Evolutionary conservation across 768 basidiomycete species (phyloP), one percentile per base, ranked within the genome.

Genomic region (Boletus reticulatus): DNA sequence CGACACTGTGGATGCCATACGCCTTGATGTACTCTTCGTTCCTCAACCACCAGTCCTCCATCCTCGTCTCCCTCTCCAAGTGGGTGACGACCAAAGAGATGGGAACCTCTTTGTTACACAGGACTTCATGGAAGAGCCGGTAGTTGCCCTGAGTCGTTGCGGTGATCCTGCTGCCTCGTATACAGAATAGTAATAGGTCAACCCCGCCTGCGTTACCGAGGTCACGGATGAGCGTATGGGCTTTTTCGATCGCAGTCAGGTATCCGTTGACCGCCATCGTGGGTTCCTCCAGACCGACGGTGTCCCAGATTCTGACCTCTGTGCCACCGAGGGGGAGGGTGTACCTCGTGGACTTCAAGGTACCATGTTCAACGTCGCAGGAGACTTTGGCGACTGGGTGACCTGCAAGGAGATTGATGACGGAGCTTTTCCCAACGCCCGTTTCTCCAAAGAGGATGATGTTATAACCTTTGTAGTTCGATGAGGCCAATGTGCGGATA

Each of bases 331-430:
- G 13, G 20, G 52, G 13, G 43, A 70, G 53, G n/a, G 37, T 22
- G 50, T 77, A 70, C 8, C 53, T 53, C 4, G 55, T 63, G 43
- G 60, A 68, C 17, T 68, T 49, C 24, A 78, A 61, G 8, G 76
- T 77, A 45, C 73, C 71, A 16, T 71, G 69, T 19, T 62, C 61
- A 8, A 64, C 70, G 27, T 67, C 69, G 19, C 65, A 68, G 9
- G 75, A 76, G 17, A 70, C 63, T 11, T 46, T 48, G 1, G 76
- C 77, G 16, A 63, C 36, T 1, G 63, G 52, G 3, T 52, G 16
- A 29, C 67, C 70, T 24, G 66, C 65, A n/a, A 79, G 56, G 63
- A 79, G 69, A 62, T 79, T 80, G 55, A 80, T 65, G 41, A 78
- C 66, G 17, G 75, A 76, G 50, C 79, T 80, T 53, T 80, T 80